Evolutionary conservation across 2,329 filamentous ascomycete genomes (phyloP), one percentile per base, ranked within the genome.

Genomic region (Arthroderma sp.): DNA sequence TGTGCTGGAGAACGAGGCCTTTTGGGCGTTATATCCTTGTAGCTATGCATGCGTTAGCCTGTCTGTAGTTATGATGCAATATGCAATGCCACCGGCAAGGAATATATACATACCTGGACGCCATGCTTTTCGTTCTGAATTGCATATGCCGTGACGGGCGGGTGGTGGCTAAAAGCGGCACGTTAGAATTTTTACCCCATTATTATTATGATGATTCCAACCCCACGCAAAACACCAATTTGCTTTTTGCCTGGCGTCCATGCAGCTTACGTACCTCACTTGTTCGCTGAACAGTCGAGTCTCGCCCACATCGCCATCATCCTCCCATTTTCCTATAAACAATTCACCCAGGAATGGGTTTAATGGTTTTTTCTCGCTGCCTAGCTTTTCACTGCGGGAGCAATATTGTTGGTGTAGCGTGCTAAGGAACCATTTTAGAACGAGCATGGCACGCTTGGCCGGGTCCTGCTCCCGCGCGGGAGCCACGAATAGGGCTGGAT

Each of bases 281-380:
- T 96, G 89, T 69, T 96, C 89, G 58, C 86, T 94, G 56, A 94
- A 75, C 53, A 98, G 74, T 55, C 83, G 78, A 29, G 91, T 96
- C 40, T 80, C 82, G 46, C 89, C 89, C 43, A 78, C 55, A 8
- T 66, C 61, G 28, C 56, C 77, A 39, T 78, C 74, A 58, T 94
- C 85, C 47, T 82, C 77, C 91, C 91, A 98, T 56, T 80, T 83
- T 27, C 89, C 91, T 29, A 96, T 66, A 67, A 95, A 96, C 31
- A 96, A 75, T 69, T 98, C 89, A 46, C 89, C 89, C 32, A 98
- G 68, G 68, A 98, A 96, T 0, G 91, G 91, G 60, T 98, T 96
- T 48, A 98, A 69, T 2, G 89, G 89, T 72, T 96, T 98, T 78
- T 96, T 96, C 72, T 95, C 89, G 58, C 86, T 91, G 41, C 86